Evolutionary conservation across 768 basidiomycete genomes (phyloP).

Genomic region (Amanita polypyramis): DNA sequence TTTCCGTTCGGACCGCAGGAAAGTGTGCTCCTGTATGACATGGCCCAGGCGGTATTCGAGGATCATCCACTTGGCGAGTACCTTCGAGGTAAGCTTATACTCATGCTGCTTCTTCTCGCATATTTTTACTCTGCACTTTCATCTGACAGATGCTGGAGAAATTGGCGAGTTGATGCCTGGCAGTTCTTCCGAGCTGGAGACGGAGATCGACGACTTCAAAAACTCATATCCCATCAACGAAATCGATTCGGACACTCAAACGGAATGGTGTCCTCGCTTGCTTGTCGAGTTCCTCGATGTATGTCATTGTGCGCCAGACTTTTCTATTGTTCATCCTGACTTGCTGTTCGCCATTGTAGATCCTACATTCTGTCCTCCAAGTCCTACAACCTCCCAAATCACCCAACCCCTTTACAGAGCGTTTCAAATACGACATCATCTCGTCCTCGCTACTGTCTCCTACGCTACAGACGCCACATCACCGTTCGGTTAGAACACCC

Average conservation of each 20-base stretch:
- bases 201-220: slow-evolving; percentile 25
- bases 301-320: not conserved
- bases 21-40: slow-evolving; percentile 17
- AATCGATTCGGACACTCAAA: slow-evolving; percentile 15
- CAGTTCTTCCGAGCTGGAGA: slow-evolving; percentile 27
- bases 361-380: slow-evolving; percentile 27
- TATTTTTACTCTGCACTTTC: slow-evolving; percentile 6
- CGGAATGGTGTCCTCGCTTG: slow-evolving; percentile 28
- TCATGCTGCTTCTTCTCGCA: slow-evolving; percentile 1
- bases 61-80: slow-evolving; percentile 71
- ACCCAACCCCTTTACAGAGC: slow-evolving; percentile 53
- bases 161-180: slow-evolving; percentile 48
- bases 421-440: slow-evolving; percentile 78
- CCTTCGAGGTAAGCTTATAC: slow-evolving; percentile 38
- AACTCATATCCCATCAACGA: slow-evolving; percentile 10
- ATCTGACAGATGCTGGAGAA: slow-evolving; percentile 46
- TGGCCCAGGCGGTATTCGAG: slow-evolving; percentile 74
- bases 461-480: slow-evolving; percentile 32
- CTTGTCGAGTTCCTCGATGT: slow-evolving; percentile 8
- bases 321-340: not conserved
- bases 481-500: slow-evolving; percentile 23
- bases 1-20: not conserved
- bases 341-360: slow-evolving; percentile 17
- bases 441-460: slow-evolving; percentile 68
- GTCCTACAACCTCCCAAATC: slow-evolving; percentile 22